phyloP scores from a whole-genome alignment of 2,329 filamentous ascomycete species.

The Oidium heveae region DNA sequence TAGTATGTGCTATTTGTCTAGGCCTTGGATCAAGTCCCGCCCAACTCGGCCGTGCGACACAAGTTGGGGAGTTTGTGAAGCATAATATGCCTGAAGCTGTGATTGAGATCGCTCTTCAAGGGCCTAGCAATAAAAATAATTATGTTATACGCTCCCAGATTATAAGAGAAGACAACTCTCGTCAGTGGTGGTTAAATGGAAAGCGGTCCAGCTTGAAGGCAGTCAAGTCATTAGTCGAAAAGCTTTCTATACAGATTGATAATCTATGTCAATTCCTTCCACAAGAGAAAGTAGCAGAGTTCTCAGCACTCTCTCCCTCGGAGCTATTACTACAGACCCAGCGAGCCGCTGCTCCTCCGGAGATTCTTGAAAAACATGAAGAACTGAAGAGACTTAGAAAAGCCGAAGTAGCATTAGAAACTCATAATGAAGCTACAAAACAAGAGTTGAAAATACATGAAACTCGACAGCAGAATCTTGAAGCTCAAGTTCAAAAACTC shows the following conservation, averaged over 20 bases:
- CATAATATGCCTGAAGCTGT: slow-evolving; percentile 52
- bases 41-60: slow-evolving; percentile 64
- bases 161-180: slow-evolving; percentile 56
- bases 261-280: slow-evolving; percentile 94
- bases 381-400: slow-evolving; percentile 45
- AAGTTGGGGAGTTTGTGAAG: slow-evolving; percentile 78
- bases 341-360: slow-evolving; percentile 56
- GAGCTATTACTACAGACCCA: slow-evolving; percentile 69
- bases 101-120: slow-evolving; percentile 73
- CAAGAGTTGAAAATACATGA: slow-evolving; percentile 44
- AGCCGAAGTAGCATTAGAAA: slow-evolving; percentile 38
- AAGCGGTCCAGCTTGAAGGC: slow-evolving; percentile 32
- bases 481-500: slow-evolving; percentile 62
- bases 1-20: slow-evolving; percentile 89
- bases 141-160: slow-evolving; percentile 53
- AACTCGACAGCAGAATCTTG: slow-evolving; percentile 43
- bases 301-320: slow-evolving; percentile 58
- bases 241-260: slow-evolving; percentile 79
- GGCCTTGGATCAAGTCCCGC: slow-evolving; percentile 66
- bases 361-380: slow-evolving; percentile 60
- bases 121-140: slow-evolving; percentile 34
- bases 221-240: slow-evolving; percentile 40
- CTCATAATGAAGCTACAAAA: slow-evolving; percentile 28
- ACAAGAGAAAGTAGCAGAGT: slow-evolving; percentile 87
- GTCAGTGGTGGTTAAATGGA: slow-evolving; percentile 55